Conservation (phyloP, 495 filamentous ascomycete species). For the Wilcoxina mikolae region DNA sequence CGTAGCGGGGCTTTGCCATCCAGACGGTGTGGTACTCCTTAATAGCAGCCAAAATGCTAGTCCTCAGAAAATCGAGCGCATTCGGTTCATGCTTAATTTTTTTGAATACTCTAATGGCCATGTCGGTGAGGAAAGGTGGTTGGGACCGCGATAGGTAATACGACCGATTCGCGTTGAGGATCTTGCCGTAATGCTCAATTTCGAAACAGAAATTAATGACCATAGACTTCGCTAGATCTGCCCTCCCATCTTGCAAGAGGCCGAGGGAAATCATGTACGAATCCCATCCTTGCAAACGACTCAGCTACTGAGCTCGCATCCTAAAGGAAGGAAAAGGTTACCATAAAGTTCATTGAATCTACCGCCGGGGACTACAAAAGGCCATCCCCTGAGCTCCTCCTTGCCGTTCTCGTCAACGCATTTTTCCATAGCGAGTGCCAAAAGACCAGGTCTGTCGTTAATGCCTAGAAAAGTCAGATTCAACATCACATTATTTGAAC, state of each 20-base stretch:
- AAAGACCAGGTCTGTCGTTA: conserved; percentile 70
- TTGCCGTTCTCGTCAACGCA: conserved; percentile 47
- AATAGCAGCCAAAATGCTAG: conserved; percentile 73
- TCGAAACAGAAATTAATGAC: conserved; percentile 92
- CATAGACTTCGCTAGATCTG: conserved; percentile 80
- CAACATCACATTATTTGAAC: not conserved
- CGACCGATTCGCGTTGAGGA: conserved; percentile 87
- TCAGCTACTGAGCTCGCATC: not conserved
- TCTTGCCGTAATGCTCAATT: conserved; percentile 95
- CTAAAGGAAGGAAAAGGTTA: not conserved
- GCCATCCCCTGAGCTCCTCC: conserved; percentile 57
- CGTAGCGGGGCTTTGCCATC: conserved; percentile 64
- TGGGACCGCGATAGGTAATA: conserved; percentile 92
- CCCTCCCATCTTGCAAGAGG: conserved; percentile 63
- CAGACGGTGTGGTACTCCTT: conserved; percentile 93
- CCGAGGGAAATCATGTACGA: conserved; percentile 93
- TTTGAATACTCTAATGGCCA: conserved; percentile 81
- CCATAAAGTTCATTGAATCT: conserved; percentile 95
- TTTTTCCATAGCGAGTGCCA: conserved; percentile 82
- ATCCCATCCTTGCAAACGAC: conserved; percentile 52
- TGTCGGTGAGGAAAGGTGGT: conserved; percentile 93
- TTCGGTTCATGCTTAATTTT: conserved; percentile 68
- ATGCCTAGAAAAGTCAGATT: conserved; percentile 36
- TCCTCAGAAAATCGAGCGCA: conserved; percentile 60
- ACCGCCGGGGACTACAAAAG: conserved; percentile 90